Conservation (phyloP, 2,329 filamentous ascomycete genomes). For the Colletotrichum tropicale region DNA sequence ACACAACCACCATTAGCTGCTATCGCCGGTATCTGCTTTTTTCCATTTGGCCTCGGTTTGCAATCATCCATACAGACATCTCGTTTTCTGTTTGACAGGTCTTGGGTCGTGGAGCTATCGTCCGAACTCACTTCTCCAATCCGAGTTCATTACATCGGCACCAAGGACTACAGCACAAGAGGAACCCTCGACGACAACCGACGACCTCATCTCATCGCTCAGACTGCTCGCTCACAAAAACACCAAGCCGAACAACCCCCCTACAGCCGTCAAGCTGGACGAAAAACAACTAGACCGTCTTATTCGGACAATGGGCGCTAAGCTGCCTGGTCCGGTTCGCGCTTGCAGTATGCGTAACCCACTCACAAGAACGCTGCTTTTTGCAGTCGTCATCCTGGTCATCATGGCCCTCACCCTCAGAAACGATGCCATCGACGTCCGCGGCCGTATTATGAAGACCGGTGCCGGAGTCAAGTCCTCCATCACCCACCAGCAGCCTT, state of each 20-base stretch:
- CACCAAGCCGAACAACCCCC: neutral
- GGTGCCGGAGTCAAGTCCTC: conserved; percentile 39
- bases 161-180: neutral
- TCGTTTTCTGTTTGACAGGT: neutral
- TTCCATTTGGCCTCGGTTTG: neutral
- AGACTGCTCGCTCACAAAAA: neutral
- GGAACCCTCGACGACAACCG: neutral
- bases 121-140: neutral
- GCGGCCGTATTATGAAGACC: conserved; percentile 42
- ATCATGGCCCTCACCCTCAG: conserved; percentile 45
- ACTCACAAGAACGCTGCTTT: conserved; percentile 47
- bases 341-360: conserved; percentile 55
- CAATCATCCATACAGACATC: neutral
- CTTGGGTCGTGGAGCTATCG: neutral
- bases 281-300: conserved; percentile 1
- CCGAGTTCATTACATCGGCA: neutral
- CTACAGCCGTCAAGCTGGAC: conserved; percentile 17
- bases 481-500: conserved; percentile 29
- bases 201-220: neutral
- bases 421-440: conserved; percentile 43
- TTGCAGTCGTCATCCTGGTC: conserved; percentile 47
- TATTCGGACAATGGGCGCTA: conserved; percentile 38
- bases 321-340: conserved; percentile 42
- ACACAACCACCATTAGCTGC: conserved; percentile 1
- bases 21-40: neutral